Evolutionary conservation across 768 basidiomycete genomes (phyloP), one percentile per base, ranked within the genome.

Genomic region (Mycena venus): DNA sequence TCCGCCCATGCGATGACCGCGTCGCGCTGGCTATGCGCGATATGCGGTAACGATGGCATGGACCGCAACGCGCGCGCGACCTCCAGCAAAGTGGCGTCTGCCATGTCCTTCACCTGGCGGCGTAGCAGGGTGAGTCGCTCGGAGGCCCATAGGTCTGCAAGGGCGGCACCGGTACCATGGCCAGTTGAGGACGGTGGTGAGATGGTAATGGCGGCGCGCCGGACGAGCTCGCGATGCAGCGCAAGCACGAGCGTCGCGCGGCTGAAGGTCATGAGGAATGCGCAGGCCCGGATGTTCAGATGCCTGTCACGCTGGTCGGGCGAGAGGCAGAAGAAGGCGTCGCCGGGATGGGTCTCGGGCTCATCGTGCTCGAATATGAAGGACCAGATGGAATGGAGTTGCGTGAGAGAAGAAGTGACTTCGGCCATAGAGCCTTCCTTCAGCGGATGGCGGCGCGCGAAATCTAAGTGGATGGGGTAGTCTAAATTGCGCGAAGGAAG

Each of bases 61-160:
- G 15, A 38, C 15, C 38, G 38, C 29, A 71, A 42, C 19, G 6
- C 25, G 25, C 62, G 53, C 53, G 70, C 70, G 53, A 71, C 31
- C 3, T 63, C 70, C 23, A 23, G 23, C 7, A 59, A 29, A 29
- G 62, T 40, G 29, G 25, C 21, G 10, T 38, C 21, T 1, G 70
- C 62, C 53, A 71, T 42, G 19, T 60, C 61, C 38, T 40, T 27
- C 27, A n/a, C 40, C 69, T 63, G 68, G 14, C 44, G 69, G 31
- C 60, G 31, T 14, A 70, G 51, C 36, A 70, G 21, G 8, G 23
- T 38, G 7, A 62, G n/a, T 3, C 70, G 70, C 42, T 64, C 70
- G 8, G 61, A 29, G 1, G 62, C 51, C 70, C 62, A 71, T 2
- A 31, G 70, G 12, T 29, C 55, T 19, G 29, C 17, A 21, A 17